Conservation (phyloP, 257 asterid genomes). For the Orobanche coerulescens region DNA sequence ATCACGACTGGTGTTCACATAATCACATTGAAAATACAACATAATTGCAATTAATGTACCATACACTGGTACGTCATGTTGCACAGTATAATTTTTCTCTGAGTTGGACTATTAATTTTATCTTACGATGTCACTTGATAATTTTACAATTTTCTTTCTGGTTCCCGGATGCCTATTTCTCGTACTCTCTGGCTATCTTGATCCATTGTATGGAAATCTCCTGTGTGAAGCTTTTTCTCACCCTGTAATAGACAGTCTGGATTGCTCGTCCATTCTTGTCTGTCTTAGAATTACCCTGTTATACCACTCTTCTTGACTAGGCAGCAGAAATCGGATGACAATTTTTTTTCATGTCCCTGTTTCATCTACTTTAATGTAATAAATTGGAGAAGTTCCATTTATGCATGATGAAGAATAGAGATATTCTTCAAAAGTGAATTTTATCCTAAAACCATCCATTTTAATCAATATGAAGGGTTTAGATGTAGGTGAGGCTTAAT, state of each 20-base stretch:
- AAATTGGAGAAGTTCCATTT: neutral
- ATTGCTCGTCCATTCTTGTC: neutral
- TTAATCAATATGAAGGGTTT: too few relatives aligned
- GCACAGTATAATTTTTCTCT: too few relatives aligned
- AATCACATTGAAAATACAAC: too few relatives aligned
- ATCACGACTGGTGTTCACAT: too few relatives aligned
- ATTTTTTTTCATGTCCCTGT: neutral
- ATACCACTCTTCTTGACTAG: neutral
- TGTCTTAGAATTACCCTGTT: neutral
- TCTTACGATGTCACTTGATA: neutral
- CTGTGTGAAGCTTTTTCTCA: constrained; percentile 6
- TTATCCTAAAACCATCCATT: too few relatives aligned
- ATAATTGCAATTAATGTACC: too few relatives aligned
- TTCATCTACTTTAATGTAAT: neutral
- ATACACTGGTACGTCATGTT: too few relatives aligned
- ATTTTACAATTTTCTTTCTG: neutral
- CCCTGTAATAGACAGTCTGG: neutral
- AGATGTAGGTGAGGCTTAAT: too few relatives aligned
- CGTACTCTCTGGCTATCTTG: neutral
- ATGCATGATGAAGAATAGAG: constrained; percentile 5
- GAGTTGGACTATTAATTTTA: too few relatives aligned
- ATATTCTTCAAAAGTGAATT: neutral
- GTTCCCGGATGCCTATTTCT: constrained; percentile 3
- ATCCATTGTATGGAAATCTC: constrained; percentile 1
- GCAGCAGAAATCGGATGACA: neutral